Conservation (phyloP, 495 filamentous ascomycete species). For the Xylaria flabelliformis region DNA sequence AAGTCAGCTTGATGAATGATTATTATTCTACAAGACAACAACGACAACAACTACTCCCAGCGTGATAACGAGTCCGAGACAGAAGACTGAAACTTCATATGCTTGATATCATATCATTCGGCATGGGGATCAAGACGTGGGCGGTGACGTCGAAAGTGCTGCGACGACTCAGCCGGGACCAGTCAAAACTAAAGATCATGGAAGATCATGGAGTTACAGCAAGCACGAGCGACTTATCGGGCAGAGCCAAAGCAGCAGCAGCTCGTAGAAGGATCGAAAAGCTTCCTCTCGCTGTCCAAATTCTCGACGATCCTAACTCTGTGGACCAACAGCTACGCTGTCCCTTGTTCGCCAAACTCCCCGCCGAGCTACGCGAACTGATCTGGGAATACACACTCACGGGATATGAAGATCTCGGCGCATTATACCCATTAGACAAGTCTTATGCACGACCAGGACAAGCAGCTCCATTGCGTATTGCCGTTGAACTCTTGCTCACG, state of each 20-base stretch:
- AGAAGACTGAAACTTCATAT: not conserved
- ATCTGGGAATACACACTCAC: conserved; percentile 38
- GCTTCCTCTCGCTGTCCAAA: conserved; percentile 33
- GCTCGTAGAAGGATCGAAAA: conserved; percentile 19
- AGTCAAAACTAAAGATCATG: not conserved
- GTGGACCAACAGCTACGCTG: conserved; percentile 29
- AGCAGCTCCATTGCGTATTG: conserved; percentile 32
- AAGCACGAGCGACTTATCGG: conserved; percentile 21
- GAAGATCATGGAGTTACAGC: not conserved
- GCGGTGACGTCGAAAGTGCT: conserved; percentile 24
- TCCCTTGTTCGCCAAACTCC: conserved; percentile 36
- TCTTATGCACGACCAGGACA: conserved; percentile 33
- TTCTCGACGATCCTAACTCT: conserved; percentile 29
- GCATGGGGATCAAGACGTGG: conserved; percentile 25
- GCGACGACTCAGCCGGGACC: conserved; percentile 12
- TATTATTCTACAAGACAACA: not conserved
- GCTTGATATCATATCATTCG: conserved; percentile 23
- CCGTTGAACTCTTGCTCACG: conserved; percentile 31
- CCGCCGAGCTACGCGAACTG: conserved; percentile 36
- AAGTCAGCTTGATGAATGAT: not conserved
- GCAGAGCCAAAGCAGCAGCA: conserved; percentile 13
- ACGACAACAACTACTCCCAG: not conserved
- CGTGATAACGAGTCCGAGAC: not conserved
- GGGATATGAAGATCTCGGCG: conserved; percentile 35
- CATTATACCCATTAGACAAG: conserved; percentile 25